Evolutionary conservation across 352 stramenopile genomes (phyloP).

Genomic region (Globisporangium cylindrosporum): DNA sequence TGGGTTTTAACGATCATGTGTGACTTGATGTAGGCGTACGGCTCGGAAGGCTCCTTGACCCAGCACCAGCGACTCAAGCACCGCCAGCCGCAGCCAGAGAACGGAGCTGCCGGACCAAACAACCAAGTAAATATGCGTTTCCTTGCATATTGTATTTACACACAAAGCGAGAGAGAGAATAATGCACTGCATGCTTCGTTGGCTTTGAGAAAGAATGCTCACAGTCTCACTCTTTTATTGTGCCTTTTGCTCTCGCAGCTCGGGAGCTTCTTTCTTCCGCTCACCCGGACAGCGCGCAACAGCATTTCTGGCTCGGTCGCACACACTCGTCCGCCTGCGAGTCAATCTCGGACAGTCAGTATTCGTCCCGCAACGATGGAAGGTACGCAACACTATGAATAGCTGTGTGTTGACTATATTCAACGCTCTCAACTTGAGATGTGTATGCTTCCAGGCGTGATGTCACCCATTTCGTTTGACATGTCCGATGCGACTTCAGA

Average conservation of each 20-base stretch:
- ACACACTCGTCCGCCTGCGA: conserved; percentile 4
- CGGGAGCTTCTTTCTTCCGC: conserved; percentile 42
- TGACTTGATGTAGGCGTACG: conserved; percentile 54
- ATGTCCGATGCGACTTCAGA: conserved; percentile 8
- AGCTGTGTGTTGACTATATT: no score
- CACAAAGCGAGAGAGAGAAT: not conserved
- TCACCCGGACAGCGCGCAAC: conserved; percentile 33
- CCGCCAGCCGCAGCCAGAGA: conserved; percentile 30
- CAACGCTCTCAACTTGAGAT: not conserved
- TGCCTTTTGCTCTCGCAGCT: conserved; percentile 18
- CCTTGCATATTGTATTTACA: not conserved
- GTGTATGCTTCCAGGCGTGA: conserved; percentile 7
- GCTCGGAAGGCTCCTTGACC: conserved; percentile 73
- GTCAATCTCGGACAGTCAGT: conserved; percentile 31
- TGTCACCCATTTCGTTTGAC: conserved; percentile 15
- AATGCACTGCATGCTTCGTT: not conserved
- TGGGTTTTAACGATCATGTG: not conserved
- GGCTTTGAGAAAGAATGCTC: not conserved
- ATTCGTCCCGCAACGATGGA: conserved; percentile 58
- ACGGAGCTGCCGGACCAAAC: conserved; percentile 24
- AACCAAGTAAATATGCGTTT: conserved; percentile 26
- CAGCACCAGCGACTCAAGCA: conserved; percentile 84
- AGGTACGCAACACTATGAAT: conserved; percentile 8
- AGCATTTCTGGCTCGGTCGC: conserved; percentile 9
- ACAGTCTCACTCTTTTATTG: not conserved